Percentiles rank a stretch among this genome's conserved stretches.
Conservation (phyloP, 2,329 filamentous ascomycete genomes). For the Phaeomoniella chlamydospora region DNA sequence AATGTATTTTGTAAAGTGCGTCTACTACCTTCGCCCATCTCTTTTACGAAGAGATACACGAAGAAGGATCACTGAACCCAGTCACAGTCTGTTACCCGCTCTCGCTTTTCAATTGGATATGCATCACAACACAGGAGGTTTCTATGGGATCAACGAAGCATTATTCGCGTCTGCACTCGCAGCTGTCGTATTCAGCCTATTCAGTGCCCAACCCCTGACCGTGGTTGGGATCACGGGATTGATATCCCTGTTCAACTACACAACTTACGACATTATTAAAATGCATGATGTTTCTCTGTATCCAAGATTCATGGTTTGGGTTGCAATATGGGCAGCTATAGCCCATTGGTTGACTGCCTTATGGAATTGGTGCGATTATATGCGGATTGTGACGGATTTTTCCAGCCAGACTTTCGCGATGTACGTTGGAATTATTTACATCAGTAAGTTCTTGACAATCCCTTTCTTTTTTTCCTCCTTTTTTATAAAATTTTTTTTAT, state of each 20-base stretch:
- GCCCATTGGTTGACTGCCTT: constrained; percentile 42
- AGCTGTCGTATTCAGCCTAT: constrained; percentile 37
- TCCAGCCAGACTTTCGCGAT: too few species aligned
- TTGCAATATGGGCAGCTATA: constrained; percentile 41
- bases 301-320: constrained; percentile 40
- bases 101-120: constrained; percentile 46
- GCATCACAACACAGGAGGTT: constrained; percentile 37
- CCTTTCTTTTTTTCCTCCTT: too few species aligned
- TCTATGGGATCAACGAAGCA: constrained; percentile 43
- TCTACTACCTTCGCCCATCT: too few species aligned
- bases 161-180: constrained; percentile 41
- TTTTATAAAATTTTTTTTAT: too few species aligned
- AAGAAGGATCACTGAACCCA: too few species aligned
- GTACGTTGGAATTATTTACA: too few species aligned
- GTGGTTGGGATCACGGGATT: constrained; percentile 43
- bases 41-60: too few species aligned
- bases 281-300: constrained; percentile 35
- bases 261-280: constrained; percentile 41
- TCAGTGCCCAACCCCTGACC: constrained; percentile 39
- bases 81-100: constrained; percentile 39
- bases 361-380: constrained; percentile 40
- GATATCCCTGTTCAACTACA: constrained; percentile 43
- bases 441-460: too few species aligned
- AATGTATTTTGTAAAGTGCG: constrained; percentile 44
- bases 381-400: constrained; percentile 47